A percentile compares a stretch with the other conserved stretches of the same genome.
Evolutionary conservation across 2,329 filamentous ascomycete genomes (phyloP).

Genomic region (Exophiala aquamarina): DNA sequence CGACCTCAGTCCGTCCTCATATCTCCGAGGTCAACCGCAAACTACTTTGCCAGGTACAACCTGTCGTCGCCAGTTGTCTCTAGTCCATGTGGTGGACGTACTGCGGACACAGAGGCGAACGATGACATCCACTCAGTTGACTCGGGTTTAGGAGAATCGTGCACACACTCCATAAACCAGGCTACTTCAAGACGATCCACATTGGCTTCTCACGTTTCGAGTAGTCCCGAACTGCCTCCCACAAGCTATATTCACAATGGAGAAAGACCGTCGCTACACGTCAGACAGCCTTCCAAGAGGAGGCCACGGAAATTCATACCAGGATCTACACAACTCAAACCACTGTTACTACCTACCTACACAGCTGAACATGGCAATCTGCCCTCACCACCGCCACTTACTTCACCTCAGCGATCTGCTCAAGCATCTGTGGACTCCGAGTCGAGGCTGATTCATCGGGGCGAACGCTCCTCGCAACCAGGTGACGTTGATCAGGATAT

Average conservation of each 20-base stretch:
- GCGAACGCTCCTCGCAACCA: conserved; percentile 8
- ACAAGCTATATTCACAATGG: conserved; percentile 1
- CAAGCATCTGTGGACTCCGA: neutral
- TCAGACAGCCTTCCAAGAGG: conserved; percentile 25
- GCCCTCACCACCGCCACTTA: conserved; percentile 16
- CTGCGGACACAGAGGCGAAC: conserved; percentile 3
- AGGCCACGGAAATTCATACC: conserved; percentile 37
- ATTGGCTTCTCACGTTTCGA: conserved; percentile 12
- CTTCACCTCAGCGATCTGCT: conserved; percentile 18
- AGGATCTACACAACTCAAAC: conserved; percentile 36
- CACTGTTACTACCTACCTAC: conserved; percentile 33
- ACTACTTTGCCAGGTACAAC: conserved; percentile 15
- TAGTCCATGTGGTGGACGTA: neutral
- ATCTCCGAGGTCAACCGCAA: conserved; percentile 15
- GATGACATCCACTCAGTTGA: conserved; percentile 27
- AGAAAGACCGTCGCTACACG: conserved; percentile 7
- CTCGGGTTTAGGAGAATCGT: conserved; percentile 28
- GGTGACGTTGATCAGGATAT: conserved; percentile 35
- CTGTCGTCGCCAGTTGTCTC: conserved; percentile 15
- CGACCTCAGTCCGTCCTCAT: conserved; percentile 18
- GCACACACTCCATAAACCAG: conserved; percentile 25
- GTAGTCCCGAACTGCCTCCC: conserved; percentile 10
- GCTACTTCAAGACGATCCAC: conserved; percentile 22
- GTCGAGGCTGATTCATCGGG: neutral
- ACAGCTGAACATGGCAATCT: conserved; percentile 24